phyloP scores from a whole-genome alignment of 441 rosid genomes.

The Adansonia madagascariensis region DNA sequence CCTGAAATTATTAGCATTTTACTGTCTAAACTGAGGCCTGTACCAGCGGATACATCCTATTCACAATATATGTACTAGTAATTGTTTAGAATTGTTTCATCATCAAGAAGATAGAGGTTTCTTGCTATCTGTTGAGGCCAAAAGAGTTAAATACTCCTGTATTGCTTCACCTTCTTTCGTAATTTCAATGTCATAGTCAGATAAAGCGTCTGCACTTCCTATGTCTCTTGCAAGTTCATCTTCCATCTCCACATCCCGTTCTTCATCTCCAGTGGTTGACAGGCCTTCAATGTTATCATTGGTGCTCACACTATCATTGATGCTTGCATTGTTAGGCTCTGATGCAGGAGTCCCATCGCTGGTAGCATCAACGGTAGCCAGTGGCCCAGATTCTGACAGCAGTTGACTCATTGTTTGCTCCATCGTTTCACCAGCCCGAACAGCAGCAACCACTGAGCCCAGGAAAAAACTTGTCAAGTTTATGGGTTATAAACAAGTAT shows the following conservation, averaged over 20 bases:
- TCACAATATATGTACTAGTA: not conserved
- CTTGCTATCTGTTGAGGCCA: constrained; percentile 46
- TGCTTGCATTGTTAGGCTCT: constrained; percentile 12
- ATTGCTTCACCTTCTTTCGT: constrained; percentile 77
- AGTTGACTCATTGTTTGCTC: constrained; percentile 57
- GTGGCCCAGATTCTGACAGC: constrained; percentile 38
- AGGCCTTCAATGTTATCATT: constrained; percentile 31
- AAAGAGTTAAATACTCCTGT: constrained; percentile 63
- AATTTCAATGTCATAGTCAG: constrained; percentile 79
- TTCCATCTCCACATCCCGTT: constrained; percentile 77
- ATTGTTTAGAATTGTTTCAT: constrained; percentile 7
- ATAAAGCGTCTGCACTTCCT: constrained; percentile 54
- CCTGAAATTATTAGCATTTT: constrained; percentile 4
- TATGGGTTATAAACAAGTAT: not conserved
- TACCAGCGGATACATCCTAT: constrained; percentile 19
- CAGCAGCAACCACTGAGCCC: constrained; percentile 59
- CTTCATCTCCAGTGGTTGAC: constrained; percentile 32
- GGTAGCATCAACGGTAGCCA: constrained; percentile 28
- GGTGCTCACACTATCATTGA: constrained; percentile 15
- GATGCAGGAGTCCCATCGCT: constrained; percentile 20
- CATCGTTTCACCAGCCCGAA: constrained; percentile 51
- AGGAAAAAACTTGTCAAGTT: constrained; percentile 8
- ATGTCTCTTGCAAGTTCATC: constrained; percentile 62
- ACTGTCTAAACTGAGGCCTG: constrained; percentile 19
- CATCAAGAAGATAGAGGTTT: constrained; percentile 24